Base-by-base conservation (phyloP, 148 eudicot genomes). In the Talinum fruticosum region DNA sequence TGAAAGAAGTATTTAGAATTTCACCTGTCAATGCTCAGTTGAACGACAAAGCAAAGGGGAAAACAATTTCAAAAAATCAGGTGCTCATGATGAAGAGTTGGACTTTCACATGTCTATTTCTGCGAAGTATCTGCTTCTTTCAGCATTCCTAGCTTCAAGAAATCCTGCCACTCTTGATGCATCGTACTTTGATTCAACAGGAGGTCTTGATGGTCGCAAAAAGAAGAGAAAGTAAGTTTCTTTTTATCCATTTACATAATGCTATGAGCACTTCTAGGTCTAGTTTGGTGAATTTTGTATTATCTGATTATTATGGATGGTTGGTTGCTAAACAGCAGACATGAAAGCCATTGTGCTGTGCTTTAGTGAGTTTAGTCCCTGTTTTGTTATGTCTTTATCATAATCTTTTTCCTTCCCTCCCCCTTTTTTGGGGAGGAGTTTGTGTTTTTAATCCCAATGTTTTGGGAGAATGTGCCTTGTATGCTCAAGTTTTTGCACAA, bases 141-240 rank as follows among this genome's bases (percentile, higher is more conserved):
- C 97, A 65, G 97, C 97, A 71, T 95, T 93, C 76, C 85, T 95
- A 72, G 99, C 99, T 74, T 93, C 99, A 49, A 90, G 97, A 86
- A 95, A 95, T 79, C 99, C 99, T 70, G 99, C 99, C 71, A 95
- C 97, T 69, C 97, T 91, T 79, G 99, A 95, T 86, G 97, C 96
- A 24, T 89, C 97, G 53, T 76, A 91, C 70, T 93, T 95, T 82
- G 99, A 95, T 85, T 89, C 99, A 70, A 93, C 96, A 21, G 99
- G 99, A 80, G 96, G 96, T 70, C 81, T 84, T 72, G 89, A 87
- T 78, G 89, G 82, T 82, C 86, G 91, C 35, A 95, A 87, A n/a
- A 88, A 87, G 78, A 95, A 81, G 84, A 88, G 92, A 79, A 90
- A 88, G 98, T 92, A 87, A 86, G 92, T 84, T 28, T 44, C 37